Base-by-base conservation (phyloP, 2,329 filamentous ascomycete species). In the Thielaviopsis musarum region DNA sequence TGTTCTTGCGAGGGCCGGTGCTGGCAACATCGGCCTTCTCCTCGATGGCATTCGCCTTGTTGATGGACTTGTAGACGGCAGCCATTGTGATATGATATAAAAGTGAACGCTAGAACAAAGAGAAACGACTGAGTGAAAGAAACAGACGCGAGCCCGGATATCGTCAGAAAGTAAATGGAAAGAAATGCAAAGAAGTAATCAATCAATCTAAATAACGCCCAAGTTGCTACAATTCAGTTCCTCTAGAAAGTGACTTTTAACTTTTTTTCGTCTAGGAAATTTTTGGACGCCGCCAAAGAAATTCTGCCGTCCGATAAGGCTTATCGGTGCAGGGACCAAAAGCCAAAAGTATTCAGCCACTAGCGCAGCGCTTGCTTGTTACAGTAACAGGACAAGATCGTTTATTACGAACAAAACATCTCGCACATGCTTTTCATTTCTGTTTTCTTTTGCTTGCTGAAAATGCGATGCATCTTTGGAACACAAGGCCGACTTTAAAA, bases 61-160 rank as follows among this genome's bases (percentile, higher is more conserved):
- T 84, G 57, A 89, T 73, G 17, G 84, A 83, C 69, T 88, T 88
- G 74, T 88, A 88, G 26, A 88, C 84, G 51, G 85, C 76, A 56
- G 84, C 83, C 85, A 88, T 86, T 71, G 67, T 58, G 26, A 53
- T 52, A n/a, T 49, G 22, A 26, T 15, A 45, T 12, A 15, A 10
- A 49, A 19, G 49, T 24, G 49, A 41, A 41, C 26, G 48, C n/a
- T 22, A 51, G 52, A 59, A 15, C 48, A 12, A 21, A 15, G 19
- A 49, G 26, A 55, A 56, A 26, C 17, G 6, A 28, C 24, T 49
- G n/a, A 45, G 13, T 34, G 15, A 15, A 30, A 55, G 10, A 49
- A 21, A 58, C 17, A 41, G 26, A 52, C 2, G 21, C 19, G 24
- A 24, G 49, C 30, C 17, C 10, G 19, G 49, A 22, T 22, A 24